Conservation (phyloP, 495 filamentous ascomycete species). For the Hyphodiscus hymeniophilus region DNA sequence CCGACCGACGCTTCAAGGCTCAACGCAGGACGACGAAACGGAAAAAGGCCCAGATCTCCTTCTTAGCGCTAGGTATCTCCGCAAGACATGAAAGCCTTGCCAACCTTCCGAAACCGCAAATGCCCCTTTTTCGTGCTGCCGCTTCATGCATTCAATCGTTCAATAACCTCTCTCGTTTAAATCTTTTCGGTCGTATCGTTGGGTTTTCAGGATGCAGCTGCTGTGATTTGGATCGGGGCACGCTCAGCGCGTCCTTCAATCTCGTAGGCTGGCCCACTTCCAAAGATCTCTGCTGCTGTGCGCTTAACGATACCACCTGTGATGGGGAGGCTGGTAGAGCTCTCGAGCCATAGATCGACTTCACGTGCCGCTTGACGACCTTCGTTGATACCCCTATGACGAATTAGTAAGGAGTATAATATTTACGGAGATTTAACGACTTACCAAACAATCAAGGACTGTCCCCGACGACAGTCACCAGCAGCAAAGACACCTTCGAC, state of each 20-base stretch:
- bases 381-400: conserved; percentile 92
- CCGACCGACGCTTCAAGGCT: no score
- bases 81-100: not conserved
- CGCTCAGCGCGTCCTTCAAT: conserved; percentile 24
- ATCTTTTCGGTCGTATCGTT: not conserved
- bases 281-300: conserved; percentile 59
- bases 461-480: conserved; percentile 92
- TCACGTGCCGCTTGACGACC: conserved; percentile 90
- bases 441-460: conserved; percentile 97
- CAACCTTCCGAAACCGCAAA: not conserved
- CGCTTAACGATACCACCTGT: conserved; percentile 92
- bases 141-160: not conserved
- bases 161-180: not conserved
- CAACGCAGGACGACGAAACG: no score
- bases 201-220: conserved; percentile 19
- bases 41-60: no score
- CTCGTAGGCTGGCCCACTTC: conserved; percentile 20
- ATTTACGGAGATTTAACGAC: conserved; percentile 24
- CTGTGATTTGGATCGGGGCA: conserved; percentile 22
- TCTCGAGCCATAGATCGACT: conserved; percentile 82
- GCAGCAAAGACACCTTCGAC: conserved; percentile 88
- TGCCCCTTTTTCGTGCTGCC: not conserved
- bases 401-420: not conserved
- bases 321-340: conserved; percentile 74
- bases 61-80: no score